These are phyloP conservation scores for Trichoderma citrinoviride DNA, from an alignment of 2,329 filamentous ascomycete species.

Conservation along the genomic window DNA sequence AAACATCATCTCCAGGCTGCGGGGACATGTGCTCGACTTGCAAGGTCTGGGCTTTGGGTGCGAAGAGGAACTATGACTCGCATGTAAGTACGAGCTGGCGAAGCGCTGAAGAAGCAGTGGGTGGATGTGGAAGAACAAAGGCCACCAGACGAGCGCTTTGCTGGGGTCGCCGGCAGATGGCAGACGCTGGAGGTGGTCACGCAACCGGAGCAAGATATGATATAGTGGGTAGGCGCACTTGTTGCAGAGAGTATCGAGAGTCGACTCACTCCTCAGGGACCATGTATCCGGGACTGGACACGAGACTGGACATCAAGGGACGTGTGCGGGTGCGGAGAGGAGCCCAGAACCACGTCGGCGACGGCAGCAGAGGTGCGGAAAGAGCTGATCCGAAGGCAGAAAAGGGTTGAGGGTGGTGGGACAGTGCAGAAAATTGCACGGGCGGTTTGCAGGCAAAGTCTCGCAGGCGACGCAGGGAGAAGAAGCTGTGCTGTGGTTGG, in stretches of 20 bases:
- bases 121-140: neutral
- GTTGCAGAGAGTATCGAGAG: neutral
- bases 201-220: conserved; percentile 10
- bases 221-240: neutral
- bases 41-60: conserved; percentile 23
- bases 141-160: neutral
- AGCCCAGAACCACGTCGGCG: neutral
- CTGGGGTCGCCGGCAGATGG: neutral
- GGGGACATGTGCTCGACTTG: conserved; percentile 57
- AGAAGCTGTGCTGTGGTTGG: neutral
- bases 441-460: neutral
- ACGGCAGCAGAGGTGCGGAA: neutral
- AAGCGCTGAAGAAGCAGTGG: neutral
- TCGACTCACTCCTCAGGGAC: conserved; percentile 21
- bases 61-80: conserved; percentile 15
- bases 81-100: conserved; percentile 8
- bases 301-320: conserved; percentile 21
- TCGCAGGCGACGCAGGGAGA: conserved; percentile 7
- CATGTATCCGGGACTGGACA: conserved; percentile 19
- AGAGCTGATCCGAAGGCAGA: neutral
- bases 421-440: conserved; percentile 13
- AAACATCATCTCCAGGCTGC: conserved; percentile 54
- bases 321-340: neutral
- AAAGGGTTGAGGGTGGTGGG: conserved; percentile 3
- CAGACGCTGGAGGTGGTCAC: neutral